Evolutionary conservation across 2,329 filamentous ascomycete genomes (phyloP).

Genomic region (Colletotrichum karsti): DNA sequence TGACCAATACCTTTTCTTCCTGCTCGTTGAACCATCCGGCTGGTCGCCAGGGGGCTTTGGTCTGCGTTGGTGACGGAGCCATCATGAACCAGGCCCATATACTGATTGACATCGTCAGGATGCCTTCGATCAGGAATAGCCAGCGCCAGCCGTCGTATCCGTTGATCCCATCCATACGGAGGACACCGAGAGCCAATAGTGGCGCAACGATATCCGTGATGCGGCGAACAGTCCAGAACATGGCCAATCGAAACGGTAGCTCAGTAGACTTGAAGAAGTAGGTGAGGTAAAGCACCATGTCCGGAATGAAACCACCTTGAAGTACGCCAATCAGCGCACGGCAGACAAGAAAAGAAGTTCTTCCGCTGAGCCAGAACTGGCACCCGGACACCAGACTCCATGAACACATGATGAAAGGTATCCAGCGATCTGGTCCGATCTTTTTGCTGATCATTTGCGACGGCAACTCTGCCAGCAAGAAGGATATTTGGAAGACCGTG

Average conservation of each 20-base stretch:
- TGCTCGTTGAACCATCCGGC: constrained; percentile 65
- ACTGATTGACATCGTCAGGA: constrained; percentile 35
- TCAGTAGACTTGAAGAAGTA: constrained; percentile 38
- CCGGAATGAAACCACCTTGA: constrained; percentile 55
- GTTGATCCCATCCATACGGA: constrained; percentile 36
- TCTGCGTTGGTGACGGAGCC: constrained; percentile 43
- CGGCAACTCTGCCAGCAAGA: constrained; percentile 66
- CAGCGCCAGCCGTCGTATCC: constrained; percentile 36
- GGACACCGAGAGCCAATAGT: constrained; percentile 37
- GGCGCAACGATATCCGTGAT: constrained; percentile 37
- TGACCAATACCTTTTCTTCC: constrained; percentile 67
- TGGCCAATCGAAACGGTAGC: constrained; percentile 34
- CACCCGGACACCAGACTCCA: constrained; percentile 30
- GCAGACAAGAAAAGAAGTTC: constrained; percentile 47
- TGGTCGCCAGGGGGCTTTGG: constrained; percentile 54
- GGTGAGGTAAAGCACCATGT: constrained; percentile 34
- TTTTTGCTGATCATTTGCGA: constrained; percentile 69
- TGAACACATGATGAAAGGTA: constrained; percentile 34
- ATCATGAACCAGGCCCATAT: constrained; percentile 41
- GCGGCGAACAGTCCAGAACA: constrained; percentile 37
- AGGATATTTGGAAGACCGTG: constrained; percentile 62
- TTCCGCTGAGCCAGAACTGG: constrained; percentile 43
- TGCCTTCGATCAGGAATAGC: constrained; percentile 26
- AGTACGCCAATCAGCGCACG: constrained; percentile 49
- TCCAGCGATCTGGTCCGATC: constrained; percentile 43